A percentile compares a stretch with the other conserved stretches of the same genome.
These are phyloP conservation scores for Kentomonas sorsogonicus DNA, from an alignment of 208 protist species.

Conservation along the genomic window DNA sequence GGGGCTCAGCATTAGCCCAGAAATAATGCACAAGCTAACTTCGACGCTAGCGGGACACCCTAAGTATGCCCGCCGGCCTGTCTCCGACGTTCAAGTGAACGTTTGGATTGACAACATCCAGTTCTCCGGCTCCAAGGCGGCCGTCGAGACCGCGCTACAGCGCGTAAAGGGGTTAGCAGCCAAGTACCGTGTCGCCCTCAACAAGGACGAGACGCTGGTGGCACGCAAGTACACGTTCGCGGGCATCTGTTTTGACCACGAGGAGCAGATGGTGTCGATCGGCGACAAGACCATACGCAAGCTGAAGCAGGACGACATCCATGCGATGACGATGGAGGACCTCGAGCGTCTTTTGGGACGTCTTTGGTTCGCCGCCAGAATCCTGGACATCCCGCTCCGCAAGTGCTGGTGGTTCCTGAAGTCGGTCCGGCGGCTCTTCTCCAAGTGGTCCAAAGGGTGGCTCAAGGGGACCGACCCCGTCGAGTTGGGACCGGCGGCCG, in stretches of 20 bases:
- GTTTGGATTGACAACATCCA: constrained; percentile 29
- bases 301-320: not conserved
- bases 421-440: constrained; percentile 3
- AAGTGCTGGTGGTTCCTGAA: constrained; percentile 20
- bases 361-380: constrained; percentile 16
- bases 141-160: constrained; percentile 9
- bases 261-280: not conserved
- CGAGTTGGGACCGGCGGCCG: too few species aligned
- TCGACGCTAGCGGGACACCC: constrained; percentile 12
- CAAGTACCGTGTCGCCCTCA: constrained; percentile 6
- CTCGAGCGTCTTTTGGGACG: constrained; percentile 16
- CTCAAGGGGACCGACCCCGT: too few species aligned
- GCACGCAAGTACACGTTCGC: constrained; percentile 15
- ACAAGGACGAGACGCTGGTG: constrained; percentile 16
- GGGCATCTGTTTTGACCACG: constrained; percentile 9
- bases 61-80: constrained; percentile 5
- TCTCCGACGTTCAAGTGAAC: constrained; percentile 9
- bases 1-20: constrained; percentile 20
- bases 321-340: constrained; percentile 2
- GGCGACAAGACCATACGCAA: constrained; percentile 11
- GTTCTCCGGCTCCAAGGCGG: constrained; percentile 11
- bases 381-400: constrained; percentile 10
- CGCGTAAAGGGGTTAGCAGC: constrained; percentile 4
- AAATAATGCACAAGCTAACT: constrained; percentile 23
- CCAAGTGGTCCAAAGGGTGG: constrained; percentile 11